Evolutionary conservation across 306 rosid species (phyloP), one percentile per base, ranked within the genome.

Genomic region (Dryas drummondii): DNA sequence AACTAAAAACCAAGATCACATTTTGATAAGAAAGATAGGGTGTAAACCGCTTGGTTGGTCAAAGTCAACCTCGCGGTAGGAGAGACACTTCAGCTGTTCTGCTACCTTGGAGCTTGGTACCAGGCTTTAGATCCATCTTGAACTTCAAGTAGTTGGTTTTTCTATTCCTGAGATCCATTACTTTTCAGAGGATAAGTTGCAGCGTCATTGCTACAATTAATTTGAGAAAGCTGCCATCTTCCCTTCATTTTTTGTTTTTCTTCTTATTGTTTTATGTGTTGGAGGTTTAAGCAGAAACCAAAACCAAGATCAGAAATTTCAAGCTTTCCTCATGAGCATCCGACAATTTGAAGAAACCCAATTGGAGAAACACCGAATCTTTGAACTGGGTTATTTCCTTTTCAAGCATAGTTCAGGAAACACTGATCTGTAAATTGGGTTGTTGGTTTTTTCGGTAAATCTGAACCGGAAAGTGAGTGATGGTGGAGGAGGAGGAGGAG

Each of bases 401-500:
- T 55, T 45, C 15, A 14, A 7, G 46, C 19, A 37, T 2, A 63
- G 45, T 59, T 11, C 42, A 40, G 12, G 65, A 59, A 59, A 15
- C n/a, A 10, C n/a, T 11, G 60, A 62, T 74, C 46, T 9, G 44
- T 16, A 1, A 17, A 22, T 58, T 55, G 32, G 17, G 72, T 45
- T 37, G 11, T 65, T 65, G 79, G 77, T 63, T 52, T 67, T 70
- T 55, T 49, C 10, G 62, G 49, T 8, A 56, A 46, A 62, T 17
- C 32, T 27, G 37, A 5, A 45, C 37, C 9, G 9, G 76, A 14
- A 76, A 11, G 60, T 15, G 49, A 82, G 45, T 41, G 73, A 81
- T 93, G 92, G 87, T 88, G 83, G 90, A 80, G 79, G 87, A 88
- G 81, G 90, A 87, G 75, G 86, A 82, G 54, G 80, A 87, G 75